Percentiles rank a stretch among this genome's conserved stretches.
Conservation (phyloP, 768 basidiomycete species). For the Tricholoma hemisulphureum region DNA sequence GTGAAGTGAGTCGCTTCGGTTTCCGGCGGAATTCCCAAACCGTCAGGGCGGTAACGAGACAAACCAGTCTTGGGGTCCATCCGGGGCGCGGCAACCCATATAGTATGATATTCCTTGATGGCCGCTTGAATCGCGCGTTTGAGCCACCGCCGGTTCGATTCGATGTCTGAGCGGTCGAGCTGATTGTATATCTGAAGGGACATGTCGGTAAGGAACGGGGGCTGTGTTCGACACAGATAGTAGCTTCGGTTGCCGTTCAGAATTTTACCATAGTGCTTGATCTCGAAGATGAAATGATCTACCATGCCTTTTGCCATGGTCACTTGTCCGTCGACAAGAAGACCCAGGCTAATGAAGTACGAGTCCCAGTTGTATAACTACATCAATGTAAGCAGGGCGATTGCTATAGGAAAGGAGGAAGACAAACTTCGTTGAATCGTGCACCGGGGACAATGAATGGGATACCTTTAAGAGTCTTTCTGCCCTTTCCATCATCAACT, state of each 20-base stretch:
- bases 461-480: conserved; percentile 84
- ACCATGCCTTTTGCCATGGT: conserved; percentile 97
- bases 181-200: conserved; percentile 97
- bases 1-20: conserved; percentile 99
- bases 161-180: conserved; percentile 79
- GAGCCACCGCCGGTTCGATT: conserved; percentile 84
- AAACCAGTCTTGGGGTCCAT: conserved; percentile 94
- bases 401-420: neutral
- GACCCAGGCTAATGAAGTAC: conserved; percentile 90
- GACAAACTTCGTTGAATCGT: conserved; percentile 83
- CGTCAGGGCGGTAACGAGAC: conserved; percentile 91
- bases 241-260: conserved; percentile 93
- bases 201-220: conserved; percentile 98
- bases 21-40: conserved; percentile 95
- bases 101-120: conserved; percentile 97
- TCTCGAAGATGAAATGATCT: conserved; percentile 99
- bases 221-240: conserved; percentile 95
- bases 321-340: conserved; percentile 92
- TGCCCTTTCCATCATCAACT: conserved; percentile 74
- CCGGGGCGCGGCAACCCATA: conserved; percentile 94
- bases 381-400: conserved; percentile 2
- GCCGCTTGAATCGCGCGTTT: conserved; percentile 96
- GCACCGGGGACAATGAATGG: conserved; percentile 98
- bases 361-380: conserved; percentile 96
- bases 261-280: conserved; percentile 96